These are phyloP conservation scores for Arthroderma sp. DNA, from an alignment of 2,329 filamentous ascomycete species.

Conservation along the genomic window DNA sequence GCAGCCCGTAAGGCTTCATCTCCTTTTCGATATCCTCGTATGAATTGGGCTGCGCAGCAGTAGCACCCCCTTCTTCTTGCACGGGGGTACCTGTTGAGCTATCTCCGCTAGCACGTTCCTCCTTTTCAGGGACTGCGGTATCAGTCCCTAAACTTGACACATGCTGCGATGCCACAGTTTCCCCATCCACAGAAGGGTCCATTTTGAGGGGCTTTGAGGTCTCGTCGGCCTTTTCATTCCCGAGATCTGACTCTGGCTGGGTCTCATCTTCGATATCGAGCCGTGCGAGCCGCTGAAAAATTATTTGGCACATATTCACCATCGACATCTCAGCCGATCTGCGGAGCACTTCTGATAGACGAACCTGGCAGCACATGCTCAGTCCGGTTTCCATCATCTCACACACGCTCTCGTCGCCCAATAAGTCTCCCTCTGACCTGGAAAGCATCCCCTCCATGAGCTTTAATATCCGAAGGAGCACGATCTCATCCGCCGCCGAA, in stretches of 20 bases:
- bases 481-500: constrained; percentile 86
- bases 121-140: constrained; percentile 22
- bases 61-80: background rate
- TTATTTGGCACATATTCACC: constrained; percentile 98
- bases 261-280: constrained; percentile 56
- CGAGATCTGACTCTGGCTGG: constrained; percentile 53
- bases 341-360: constrained; percentile 79
- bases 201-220: constrained; percentile 56
- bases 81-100: background rate
- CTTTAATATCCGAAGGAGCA: constrained; percentile 84
- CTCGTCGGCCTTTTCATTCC: background rate
- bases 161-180: constrained; percentile 46
- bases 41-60: constrained; percentile 24
- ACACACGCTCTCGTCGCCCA: constrained; percentile 97
- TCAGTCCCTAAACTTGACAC: constrained; percentile 31
- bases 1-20: constrained; percentile 80
- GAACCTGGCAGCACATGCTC: constrained; percentile 90
- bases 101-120: constrained; percentile 20
- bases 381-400: constrained; percentile 99
- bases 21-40: constrained; percentile 39
- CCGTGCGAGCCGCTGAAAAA: constrained; percentile 85
- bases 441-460: constrained; percentile 98
- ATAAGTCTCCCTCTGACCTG: constrained; percentile 74
- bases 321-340: constrained; percentile 91
- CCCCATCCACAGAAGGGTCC: constrained; percentile 60